Percentiles rank a stretch among this genome's conserved stretches.
These are phyloP conservation scores for Amoebophrya sp. DNA, from an alignment of 169 alveolate species.

Conservation along the genomic window DNA sequence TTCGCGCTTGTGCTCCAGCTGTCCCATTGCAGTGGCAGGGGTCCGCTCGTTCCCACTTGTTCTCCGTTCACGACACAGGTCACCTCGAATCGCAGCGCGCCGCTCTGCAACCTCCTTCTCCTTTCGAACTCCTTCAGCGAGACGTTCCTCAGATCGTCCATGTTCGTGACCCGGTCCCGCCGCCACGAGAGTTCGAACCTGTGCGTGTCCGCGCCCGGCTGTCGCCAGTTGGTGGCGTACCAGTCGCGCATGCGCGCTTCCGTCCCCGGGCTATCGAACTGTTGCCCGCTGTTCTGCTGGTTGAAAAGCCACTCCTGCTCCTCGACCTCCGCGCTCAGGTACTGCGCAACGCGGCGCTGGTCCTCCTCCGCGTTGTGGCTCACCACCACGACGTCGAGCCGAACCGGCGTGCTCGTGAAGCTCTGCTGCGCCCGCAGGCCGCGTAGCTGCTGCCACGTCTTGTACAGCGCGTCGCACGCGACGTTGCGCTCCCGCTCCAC, in stretches of 20 bases:
- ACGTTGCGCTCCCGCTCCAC: not conserved
- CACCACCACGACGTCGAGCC: not conserved
- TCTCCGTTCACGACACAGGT: not conserved
- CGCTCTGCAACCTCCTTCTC: not conserved
- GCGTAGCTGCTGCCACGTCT: not conserved
- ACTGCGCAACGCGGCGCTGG: not conserved
- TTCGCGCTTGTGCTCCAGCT: not conserved
- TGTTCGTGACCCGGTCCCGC: not conserved
- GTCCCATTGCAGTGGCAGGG: not conserved
- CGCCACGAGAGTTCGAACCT: not conserved
- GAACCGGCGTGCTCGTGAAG: not conserved
- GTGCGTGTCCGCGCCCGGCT: not conserved
- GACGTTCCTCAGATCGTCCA: not conserved
- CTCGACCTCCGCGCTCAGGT: not conserved
- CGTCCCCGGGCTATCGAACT: not conserved
- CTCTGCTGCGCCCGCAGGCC: not conserved
- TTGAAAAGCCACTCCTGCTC: not conserved
- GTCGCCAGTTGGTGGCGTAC: not conserved
- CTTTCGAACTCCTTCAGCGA: not conserved
- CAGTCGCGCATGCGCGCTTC: not conserved
- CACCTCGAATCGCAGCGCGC: not conserved
- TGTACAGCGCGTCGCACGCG: not conserved
- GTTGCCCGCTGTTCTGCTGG: not conserved
- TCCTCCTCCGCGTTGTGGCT: not conserved
- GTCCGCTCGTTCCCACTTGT: not conserved